Evolutionary conservation across 805 yeast genomes (phyloP).

Genomic region (Candida tallmaniae): DNA sequence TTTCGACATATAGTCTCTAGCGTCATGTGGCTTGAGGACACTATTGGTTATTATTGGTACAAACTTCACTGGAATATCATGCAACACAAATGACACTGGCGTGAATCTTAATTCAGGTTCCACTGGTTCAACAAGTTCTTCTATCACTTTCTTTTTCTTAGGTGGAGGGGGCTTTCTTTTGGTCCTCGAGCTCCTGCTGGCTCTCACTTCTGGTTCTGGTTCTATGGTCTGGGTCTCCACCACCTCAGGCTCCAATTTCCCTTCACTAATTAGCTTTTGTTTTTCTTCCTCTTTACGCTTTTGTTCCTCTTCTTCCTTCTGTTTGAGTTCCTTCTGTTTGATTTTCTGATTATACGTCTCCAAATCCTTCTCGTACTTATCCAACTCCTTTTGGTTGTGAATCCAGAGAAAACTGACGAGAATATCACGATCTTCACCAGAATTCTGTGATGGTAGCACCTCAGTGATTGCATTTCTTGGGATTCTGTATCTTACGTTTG

Average conservation of each 20-base stretch:
- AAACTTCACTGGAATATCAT: conserved; percentile 61
- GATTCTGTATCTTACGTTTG: conserved; percentile 65
- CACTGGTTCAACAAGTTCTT: conserved; percentile 25
- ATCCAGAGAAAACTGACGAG: conserved; percentile 46
- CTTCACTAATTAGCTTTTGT: conserved; percentile 11
- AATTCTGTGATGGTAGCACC: conserved; percentile 28
- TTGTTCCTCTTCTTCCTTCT: conserved; percentile 23
- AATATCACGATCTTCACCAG: conserved; percentile 33
- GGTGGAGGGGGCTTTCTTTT: conserved; percentile 15
- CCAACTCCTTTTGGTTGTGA: conserved; percentile 48
- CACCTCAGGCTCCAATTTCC: conserved; percentile 16
- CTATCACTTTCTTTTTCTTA: conserved; percentile 12
- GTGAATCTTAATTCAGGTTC: conserved; percentile 50
- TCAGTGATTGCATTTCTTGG: conserved; percentile 81
- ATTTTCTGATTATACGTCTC: conserved; percentile 24
- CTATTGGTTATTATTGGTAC: conserved; percentile 64
- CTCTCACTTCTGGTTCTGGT: neutral
- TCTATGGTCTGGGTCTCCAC: conserved; percentile 10
- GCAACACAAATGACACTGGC: conserved; percentile 61
- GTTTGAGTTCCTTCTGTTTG: conserved; percentile 24
- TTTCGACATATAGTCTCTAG: conserved; percentile 55
- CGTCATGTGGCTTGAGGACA: conserved; percentile 53
- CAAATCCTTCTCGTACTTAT: conserved; percentile 37
- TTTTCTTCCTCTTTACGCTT: conserved; percentile 15
- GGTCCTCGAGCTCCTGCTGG: conserved; percentile 1